These are phyloP conservation scores for Botrytis aclada DNA, from an alignment of 2,329 filamentous ascomycete genomes.

Conservation along the genomic window DNA sequence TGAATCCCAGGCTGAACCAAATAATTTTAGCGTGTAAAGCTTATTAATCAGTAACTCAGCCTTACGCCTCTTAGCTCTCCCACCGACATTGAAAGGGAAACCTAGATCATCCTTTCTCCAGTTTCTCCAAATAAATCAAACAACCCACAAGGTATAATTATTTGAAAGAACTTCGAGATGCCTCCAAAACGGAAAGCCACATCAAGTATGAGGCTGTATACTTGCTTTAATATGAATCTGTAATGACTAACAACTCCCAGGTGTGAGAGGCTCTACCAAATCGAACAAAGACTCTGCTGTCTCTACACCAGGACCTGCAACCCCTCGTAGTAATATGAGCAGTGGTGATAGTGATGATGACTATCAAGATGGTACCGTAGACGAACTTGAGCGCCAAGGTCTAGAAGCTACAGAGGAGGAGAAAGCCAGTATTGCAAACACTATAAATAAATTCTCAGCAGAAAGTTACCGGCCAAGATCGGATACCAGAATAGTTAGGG, in stretches of 20 bases:
- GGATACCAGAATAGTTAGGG: constrained; percentile 22
- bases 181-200: constrained; percentile 68
- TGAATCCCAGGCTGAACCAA: constrained; percentile 3
- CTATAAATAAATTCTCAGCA: constrained; percentile 57
- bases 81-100: constrained; percentile 2
- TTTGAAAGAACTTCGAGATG: constrained; percentile 47
- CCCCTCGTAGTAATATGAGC: constrained; percentile 56
- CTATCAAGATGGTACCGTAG: constrained; percentile 14
- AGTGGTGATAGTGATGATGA: constrained; percentile 53
- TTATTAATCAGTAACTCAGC: constrained; percentile 18
- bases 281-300: constrained; percentile 54
- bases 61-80: constrained; percentile 12
- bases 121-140: constrained; percentile 13
- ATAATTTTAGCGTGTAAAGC: not conserved
- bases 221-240: constrained; percentile 29
- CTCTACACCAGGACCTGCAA: constrained; percentile 60
- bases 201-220: constrained; percentile 43
- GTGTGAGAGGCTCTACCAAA: constrained; percentile 50
- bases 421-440: constrained; percentile 54
- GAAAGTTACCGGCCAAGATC: constrained; percentile 31
- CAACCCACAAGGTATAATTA: constrained; percentile 21
- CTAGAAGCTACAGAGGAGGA: constrained; percentile 50
- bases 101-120: constrained; percentile 13
- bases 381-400: constrained; percentile 39
- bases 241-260: constrained; percentile 40